Conservation (phyloP, 805 yeast species). For the Candida ovalis region DNA sequence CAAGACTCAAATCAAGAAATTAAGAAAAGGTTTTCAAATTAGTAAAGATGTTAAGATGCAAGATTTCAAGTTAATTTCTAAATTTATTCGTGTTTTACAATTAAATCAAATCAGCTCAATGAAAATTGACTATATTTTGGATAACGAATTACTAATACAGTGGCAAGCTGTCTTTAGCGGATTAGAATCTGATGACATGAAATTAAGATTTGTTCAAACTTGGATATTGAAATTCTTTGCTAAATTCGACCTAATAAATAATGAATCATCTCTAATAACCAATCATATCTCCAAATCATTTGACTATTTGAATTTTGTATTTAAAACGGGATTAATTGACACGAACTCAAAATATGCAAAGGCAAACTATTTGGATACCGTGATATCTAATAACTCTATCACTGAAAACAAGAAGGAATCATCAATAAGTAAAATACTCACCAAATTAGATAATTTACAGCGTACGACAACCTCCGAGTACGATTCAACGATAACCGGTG, state of each 20-base stretch:
- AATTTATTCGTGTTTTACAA: conserved; percentile 6
- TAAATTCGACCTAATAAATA: not conserved
- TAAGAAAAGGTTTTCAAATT: not conserved
- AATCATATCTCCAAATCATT: not conserved
- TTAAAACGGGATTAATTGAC: not conserved
- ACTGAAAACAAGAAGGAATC: not conserved
- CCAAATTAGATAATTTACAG: not conserved
- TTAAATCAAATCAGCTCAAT: conserved; percentile 6
- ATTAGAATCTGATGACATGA: not conserved
- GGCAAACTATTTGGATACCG: not conserved
- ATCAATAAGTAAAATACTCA: not conserved
- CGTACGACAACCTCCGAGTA: no score
- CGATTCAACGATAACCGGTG: not conserved
- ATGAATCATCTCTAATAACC: not conserved
- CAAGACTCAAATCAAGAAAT: conserved; percentile 49
- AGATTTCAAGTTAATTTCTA: not conserved
- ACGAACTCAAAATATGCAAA: not conserved
- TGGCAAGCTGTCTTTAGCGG: conserved; percentile 14
- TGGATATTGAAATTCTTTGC: conserved; percentile 6
- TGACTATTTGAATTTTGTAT: not conserved
- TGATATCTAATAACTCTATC: not conserved
- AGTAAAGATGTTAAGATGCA: not conserved
- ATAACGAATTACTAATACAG: conserved; percentile 16
- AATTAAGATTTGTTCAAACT: conserved; percentile 7
- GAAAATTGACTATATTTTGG: conserved; percentile 15